These are phyloP conservation scores for Chytriomyces hyalinus DNA, from an alignment of 192 early-diverging fungal species.

Conservation along the genomic window DNA sequence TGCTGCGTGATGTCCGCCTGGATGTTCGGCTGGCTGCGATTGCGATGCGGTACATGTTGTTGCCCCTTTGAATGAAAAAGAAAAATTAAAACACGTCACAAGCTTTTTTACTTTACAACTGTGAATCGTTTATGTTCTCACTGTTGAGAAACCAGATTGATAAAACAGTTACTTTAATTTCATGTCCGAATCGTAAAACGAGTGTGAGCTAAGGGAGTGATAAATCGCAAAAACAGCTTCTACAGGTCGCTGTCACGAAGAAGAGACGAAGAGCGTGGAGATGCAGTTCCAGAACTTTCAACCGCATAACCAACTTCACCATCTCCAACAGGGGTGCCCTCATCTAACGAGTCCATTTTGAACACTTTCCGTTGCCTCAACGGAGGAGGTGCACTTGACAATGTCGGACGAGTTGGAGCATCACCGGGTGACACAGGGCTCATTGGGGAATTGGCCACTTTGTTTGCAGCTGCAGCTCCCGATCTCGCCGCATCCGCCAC, in stretches of 20 bases:
- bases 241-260: background rate
- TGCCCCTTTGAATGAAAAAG: background rate
- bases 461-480: background rate
- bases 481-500: background rate
- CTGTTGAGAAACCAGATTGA: no score
- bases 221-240: no score
- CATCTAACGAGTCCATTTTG: conserved; percentile 23
- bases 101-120: background rate
- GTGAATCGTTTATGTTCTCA: no score
- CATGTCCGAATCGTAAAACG: no score
- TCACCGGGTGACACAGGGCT: background rate
- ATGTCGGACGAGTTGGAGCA: background rate
- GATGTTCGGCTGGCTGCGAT: no score
- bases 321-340: background rate
- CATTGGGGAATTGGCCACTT: background rate
- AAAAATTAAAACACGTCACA: background rate
- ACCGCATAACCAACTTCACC: background rate
- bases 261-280: background rate
- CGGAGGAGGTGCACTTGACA: background rate
- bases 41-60: no score
- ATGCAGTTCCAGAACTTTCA: background rate
- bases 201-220: no score
- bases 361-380: conserved; percentile 13
- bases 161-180: no score
- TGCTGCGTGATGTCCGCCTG: no score